These are phyloP conservation scores for Verticillium zaregamsianum DNA, from an alignment of 2,329 filamentous ascomycete species.

Conservation along the genomic window DNA sequence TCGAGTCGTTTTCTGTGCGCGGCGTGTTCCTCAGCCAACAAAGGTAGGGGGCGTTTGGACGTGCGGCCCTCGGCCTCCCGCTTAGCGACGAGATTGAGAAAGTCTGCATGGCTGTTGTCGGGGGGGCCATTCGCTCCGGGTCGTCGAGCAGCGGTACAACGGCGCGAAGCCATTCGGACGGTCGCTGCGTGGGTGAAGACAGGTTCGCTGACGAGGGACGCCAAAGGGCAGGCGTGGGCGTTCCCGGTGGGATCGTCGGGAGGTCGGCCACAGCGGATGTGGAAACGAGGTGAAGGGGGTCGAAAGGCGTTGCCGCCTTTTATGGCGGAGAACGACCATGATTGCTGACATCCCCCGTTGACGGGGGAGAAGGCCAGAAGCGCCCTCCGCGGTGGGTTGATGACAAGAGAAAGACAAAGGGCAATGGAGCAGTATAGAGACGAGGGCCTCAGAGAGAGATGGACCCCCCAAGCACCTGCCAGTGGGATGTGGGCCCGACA, in stretches of 20 bases:
- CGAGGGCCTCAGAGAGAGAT: neutral
- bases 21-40: slow-evolving; percentile 16
- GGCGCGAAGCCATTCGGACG: neutral
- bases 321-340: neutral
- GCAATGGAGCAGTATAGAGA: neutral
- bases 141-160: neutral
- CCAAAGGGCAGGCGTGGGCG: neutral
- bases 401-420: neutral
- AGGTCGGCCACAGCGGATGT: neutral
- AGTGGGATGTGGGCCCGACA: neutral
- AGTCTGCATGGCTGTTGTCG: slow-evolving; percentile 5
- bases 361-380: neutral
- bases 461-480: neutral
- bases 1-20: slow-evolving; percentile 12
- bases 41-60: slow-evolving; percentile 6
- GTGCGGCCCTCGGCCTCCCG: slow-evolving; percentile 1
- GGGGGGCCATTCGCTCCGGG: neutral
- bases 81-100: slow-evolving; percentile 6
- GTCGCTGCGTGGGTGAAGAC: neutral
- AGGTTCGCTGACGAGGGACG: neutral
- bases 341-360: neutral
- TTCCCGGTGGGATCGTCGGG: neutral
- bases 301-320: slow-evolving; percentile 1
- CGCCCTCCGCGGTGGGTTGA: neutral
- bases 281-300: neutral